phyloP scores from a whole-genome alignment of 1,284 basidiomycete genomes.

The Ustilago shanxiensis region DNA sequence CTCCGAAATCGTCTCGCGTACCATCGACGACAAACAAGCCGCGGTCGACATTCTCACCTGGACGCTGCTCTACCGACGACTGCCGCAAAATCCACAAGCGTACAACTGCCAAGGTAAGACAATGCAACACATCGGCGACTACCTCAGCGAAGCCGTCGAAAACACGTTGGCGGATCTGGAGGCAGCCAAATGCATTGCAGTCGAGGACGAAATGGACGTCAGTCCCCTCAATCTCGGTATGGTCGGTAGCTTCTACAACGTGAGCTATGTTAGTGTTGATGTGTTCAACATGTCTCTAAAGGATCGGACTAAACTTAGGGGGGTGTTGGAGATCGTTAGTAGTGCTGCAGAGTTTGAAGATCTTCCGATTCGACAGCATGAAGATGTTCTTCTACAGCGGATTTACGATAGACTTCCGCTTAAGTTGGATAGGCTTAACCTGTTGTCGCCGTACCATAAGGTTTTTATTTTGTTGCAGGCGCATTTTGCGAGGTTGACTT shows the following conservation, averaged over 20 bases:
- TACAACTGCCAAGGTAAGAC: conserved; percentile 67
- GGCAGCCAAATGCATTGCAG: conserved; percentile 92
- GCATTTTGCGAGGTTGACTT: conserved; percentile 90
- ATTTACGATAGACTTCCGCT: conserved; percentile 98
- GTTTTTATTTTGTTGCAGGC: conserved; percentile 96
- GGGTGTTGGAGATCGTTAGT: conserved; percentile 92
- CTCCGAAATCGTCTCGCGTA: conserved; percentile 97
- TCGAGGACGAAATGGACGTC: conserved; percentile 76
- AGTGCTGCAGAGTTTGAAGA: conserved; percentile 96
- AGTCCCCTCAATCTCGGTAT: conserved; percentile 69
- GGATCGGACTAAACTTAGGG: conserved; percentile 96
- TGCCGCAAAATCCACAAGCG: conserved; percentile 83
- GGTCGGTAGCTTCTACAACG: conserved; percentile 76
- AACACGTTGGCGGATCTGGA: conserved; percentile 90
- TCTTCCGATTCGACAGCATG: conserved; percentile 82
- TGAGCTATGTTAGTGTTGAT: conserved; percentile 90
- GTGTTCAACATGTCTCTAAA: conserved; percentile 96
- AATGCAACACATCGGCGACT: conserved; percentile 67
- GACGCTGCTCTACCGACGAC: conserved; percentile 95
- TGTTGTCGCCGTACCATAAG: conserved; percentile 96
- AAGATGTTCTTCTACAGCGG: conserved; percentile 72
- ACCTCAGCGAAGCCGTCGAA: conserved; percentile 91
- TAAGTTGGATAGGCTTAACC: conserved; percentile 86
- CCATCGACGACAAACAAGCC: conserved; percentile 79
- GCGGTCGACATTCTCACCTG: conserved; percentile 84